Percentiles rank a stretch among this genome's conserved stretches.
These are phyloP conservation scores for Dioszegia aurantiaca DNA, from an alignment of 768 basidiomycete genomes.

Conservation along the genomic window DNA sequence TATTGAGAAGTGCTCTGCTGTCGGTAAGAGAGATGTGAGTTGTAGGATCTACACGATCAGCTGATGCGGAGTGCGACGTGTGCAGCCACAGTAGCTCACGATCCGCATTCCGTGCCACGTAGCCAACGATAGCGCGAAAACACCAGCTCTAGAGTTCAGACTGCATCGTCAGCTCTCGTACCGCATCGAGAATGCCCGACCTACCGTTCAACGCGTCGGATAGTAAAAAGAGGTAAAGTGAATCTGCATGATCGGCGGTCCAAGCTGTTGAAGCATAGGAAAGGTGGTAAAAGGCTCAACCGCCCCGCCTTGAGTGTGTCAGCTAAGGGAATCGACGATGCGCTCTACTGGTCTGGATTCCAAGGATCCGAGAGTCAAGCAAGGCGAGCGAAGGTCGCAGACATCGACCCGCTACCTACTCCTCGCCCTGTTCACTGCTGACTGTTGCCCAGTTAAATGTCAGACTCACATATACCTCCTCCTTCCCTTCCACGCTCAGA, in stretches of 20 bases:
- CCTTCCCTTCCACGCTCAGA: constrained; percentile 75
- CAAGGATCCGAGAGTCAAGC: too few species aligned
- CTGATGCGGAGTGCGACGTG: background rate
- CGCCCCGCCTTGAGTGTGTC: constrained; percentile 69
- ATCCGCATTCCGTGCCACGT: constrained; percentile 94
- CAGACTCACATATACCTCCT: constrained; percentile 86
- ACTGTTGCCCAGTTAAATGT: too few species aligned
- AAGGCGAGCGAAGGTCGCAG: too few species aligned
- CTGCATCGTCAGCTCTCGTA: constrained; percentile 26
- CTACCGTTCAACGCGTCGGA: constrained; percentile 82
- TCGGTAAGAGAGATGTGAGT: constrained; percentile 85
- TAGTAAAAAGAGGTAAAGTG: constrained; percentile 84
- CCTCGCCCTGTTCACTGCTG: too few species aligned
- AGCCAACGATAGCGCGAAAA: constrained; percentile 91
- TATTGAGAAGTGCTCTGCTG: constrained; percentile 88
- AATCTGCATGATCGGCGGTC: constrained; percentile 90
- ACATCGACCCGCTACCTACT: too few species aligned
- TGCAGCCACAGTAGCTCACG: constrained; percentile 59
- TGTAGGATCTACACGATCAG: constrained; percentile 63
- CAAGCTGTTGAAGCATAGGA: constrained; percentile 81
- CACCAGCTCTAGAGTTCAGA: constrained; percentile 85
- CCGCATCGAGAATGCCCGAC: background rate
- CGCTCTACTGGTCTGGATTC: too few species aligned
- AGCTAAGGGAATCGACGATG: constrained; percentile 4
- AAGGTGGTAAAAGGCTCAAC: constrained; percentile 81